Conservation (phyloP, 768 basidiomycete species). For the Amanita brunnescens region DNA sequence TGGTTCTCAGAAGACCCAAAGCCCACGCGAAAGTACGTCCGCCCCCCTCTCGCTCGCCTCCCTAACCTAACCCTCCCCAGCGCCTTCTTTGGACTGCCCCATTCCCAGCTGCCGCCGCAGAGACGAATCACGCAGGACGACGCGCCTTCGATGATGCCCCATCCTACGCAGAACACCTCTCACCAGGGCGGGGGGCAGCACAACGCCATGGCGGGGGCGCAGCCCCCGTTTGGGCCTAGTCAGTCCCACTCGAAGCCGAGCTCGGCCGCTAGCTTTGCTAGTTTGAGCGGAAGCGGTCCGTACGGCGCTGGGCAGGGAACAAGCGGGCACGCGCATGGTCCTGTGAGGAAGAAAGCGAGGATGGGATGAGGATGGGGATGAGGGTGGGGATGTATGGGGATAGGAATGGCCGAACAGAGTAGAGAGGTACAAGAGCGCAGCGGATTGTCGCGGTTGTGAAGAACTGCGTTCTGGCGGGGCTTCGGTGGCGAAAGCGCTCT, state of each 20-base stretch:
- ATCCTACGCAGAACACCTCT: constrained; percentile 36
- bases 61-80: constrained; percentile 27
- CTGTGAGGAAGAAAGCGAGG: constrained; percentile 53
- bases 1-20: constrained; percentile 93
- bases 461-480: too few species aligned
- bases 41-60: background rate
- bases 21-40: constrained; percentile 74
- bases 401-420: too few species aligned
- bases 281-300: constrained; percentile 45
- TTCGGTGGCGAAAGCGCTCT: too few species aligned
- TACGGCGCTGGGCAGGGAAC: constrained; percentile 25
- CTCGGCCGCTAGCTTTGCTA: constrained; percentile 56
- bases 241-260: constrained; percentile 51
- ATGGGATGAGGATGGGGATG: constrained; percentile 21
- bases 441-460: too few species aligned
- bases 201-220: constrained; percentile 20
- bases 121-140: constrained; percentile 91
- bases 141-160: constrained; percentile 76
- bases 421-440: too few species aligned
- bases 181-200: constrained; percentile 29
- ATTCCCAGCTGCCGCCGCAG: constrained; percentile 71
- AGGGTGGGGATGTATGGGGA: background rate
- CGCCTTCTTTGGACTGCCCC: constrained; percentile 60
- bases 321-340: constrained; percentile 26
- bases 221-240: constrained; percentile 30